Conservation (phyloP, 495 filamentous ascomycete species). For the Hyaloscypha bicolor region DNA sequence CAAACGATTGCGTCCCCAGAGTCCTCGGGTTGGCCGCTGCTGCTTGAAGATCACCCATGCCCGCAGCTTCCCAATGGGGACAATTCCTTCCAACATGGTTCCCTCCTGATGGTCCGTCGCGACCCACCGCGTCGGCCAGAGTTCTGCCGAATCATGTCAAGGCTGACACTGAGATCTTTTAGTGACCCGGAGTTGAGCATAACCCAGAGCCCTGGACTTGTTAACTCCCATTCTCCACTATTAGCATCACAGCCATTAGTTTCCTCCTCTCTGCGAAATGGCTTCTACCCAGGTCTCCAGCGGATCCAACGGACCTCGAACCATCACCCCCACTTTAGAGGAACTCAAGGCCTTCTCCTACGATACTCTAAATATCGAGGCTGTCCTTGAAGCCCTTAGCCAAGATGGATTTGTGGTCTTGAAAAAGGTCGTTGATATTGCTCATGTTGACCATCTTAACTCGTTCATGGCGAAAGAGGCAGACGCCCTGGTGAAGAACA, state of each 20-base stretch:
- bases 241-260: background rate
- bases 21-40: no score
- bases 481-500: conserved; percentile 27
- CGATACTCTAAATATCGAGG: conserved; percentile 27
- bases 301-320: conserved; percentile 9
- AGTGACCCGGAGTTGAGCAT: background rate
- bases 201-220: background rate
- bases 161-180: background rate
- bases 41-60: background rate
- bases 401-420: conserved; percentile 37
- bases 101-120: background rate
- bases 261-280: background rate
- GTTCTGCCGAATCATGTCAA: background rate
- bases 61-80: conserved; percentile 8
- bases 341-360: conserved; percentile 28
- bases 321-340: conserved; percentile 24
- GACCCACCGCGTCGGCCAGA: background rate
- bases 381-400: conserved; percentile 32
- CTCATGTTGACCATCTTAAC: conserved; percentile 31
- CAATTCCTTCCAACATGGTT: background rate
- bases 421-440: conserved; percentile 33
- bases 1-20: no score
- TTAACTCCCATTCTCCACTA: background rate
- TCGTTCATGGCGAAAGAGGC: conserved; percentile 34
- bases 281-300: background rate